Conservation (phyloP, 192 early-diverging fungal genomes). For the Coemansia sp. region DNA sequence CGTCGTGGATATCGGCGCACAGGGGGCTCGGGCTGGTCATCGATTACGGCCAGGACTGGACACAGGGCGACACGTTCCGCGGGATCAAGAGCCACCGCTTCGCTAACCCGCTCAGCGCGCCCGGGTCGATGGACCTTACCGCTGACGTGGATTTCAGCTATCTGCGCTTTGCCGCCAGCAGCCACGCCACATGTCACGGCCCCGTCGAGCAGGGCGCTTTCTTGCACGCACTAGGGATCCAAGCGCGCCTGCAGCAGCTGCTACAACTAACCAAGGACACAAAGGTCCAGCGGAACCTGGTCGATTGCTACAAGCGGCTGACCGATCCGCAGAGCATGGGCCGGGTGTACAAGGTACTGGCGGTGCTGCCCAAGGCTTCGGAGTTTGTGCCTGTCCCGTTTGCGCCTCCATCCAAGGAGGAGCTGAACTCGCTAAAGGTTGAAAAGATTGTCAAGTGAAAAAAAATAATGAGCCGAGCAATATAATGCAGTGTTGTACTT, state of each 20-base stretch:
- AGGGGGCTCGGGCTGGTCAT: constrained; percentile 75
- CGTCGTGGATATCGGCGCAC: constrained; percentile 62
- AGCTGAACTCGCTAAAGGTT: constrained; percentile 27
- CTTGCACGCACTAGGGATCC: constrained; percentile 81
- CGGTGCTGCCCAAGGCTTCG: constrained; percentile 50
- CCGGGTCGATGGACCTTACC: constrained; percentile 86
- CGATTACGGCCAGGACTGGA: constrained; percentile 87
- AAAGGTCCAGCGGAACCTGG: constrained; percentile 59
- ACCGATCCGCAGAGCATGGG: constrained; percentile 82
- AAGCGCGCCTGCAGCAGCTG: constrained; percentile 65
- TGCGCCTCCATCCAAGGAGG: constrained; percentile 14
- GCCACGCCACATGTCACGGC: constrained; percentile 60
- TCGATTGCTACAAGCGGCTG: constrained; percentile 70
- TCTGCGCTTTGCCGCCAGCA: constrained; percentile 58
- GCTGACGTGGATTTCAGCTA: constrained; percentile 89
- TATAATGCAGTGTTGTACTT: too few species aligned
- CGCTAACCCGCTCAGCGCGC: constrained; percentile 68
- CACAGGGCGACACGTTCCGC: constrained; percentile 76
- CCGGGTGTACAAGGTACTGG: constrained; percentile 79
- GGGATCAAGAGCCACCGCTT: constrained; percentile 85
- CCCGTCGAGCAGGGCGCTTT: constrained; percentile 79
- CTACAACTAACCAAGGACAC: constrained; percentile 55
- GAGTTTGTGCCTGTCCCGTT: constrained; percentile 23
- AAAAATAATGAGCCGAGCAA: too few species aligned
- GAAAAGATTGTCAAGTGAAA: constrained; percentile 15